phyloP scores from a whole-genome alignment of 768 basidiomycete genomes.

The Auricularia auricula-judae region DNA sequence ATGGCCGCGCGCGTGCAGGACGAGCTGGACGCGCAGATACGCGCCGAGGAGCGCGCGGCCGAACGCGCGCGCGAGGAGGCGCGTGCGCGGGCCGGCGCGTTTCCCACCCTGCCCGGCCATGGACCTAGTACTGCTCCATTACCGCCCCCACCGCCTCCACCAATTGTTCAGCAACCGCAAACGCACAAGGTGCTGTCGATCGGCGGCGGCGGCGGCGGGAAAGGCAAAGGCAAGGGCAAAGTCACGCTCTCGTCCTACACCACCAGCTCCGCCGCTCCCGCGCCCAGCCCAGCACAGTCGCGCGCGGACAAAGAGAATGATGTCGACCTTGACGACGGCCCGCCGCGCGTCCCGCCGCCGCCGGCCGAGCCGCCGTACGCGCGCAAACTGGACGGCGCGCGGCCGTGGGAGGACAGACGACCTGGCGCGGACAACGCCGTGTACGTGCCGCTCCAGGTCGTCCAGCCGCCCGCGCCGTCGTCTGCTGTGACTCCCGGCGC shows the following conservation, averaged over 20 bases:
- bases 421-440: not conserved
- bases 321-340: conserved; percentile 21
- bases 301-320: conserved; percentile 12
- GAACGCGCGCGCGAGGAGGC: conserved; percentile 37
- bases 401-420: conserved; percentile 23
- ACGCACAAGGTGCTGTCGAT: conserved; percentile 53
- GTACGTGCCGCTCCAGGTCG: not conserved
- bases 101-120: conserved; percentile 37
- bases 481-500: too few relatives aligned
- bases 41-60: conserved; percentile 36
- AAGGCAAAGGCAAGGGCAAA: conserved; percentile 19
- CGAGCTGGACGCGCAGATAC: conserved; percentile 32
- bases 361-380: conserved; percentile 26
- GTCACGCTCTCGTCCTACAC: conserved; percentile 45
- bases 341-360: conserved; percentile 27
- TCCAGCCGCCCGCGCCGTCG: not conserved
- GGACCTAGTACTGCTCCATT: not conserved
- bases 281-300: conserved; percentile 22
- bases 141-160: conserved; percentile 6
- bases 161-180: conserved; percentile 18
- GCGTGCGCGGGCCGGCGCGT: conserved; percentile 43
- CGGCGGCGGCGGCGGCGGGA: conserved; percentile 26
- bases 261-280: conserved; percentile 20
- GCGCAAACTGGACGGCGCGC: conserved; percentile 22
- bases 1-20: conserved; percentile 15